These are phyloP conservation scores for Globisporangium carolinianum DNA, from an alignment of 352 stramenopile genomes.

Conservation along the genomic window DNA sequence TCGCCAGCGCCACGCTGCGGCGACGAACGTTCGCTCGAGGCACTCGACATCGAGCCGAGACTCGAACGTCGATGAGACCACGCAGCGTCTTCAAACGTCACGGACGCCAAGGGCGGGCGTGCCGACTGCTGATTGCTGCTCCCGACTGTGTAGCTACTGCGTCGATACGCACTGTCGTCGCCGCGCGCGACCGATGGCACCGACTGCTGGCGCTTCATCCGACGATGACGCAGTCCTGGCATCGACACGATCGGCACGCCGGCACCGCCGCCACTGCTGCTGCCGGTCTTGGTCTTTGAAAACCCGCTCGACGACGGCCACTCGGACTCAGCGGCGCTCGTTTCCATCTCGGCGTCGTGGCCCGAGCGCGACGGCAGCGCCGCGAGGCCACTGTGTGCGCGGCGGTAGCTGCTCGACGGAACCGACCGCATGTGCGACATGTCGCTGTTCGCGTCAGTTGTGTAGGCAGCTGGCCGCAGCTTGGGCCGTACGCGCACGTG, in stretches of 20 bases:
- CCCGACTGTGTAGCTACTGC: slow-evolving; percentile 16
- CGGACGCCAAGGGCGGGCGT: background rate
- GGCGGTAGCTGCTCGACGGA: slow-evolving; percentile 9
- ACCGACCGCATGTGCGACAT: slow-evolving; percentile 15
- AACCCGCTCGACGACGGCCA: slow-evolving; percentile 1
- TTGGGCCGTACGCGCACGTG: slow-evolving; percentile 64
- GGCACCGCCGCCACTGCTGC: background rate
- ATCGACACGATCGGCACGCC: slow-evolving; percentile 7
- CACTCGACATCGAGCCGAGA: slow-evolving; percentile 4
- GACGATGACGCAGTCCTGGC: slow-evolving; percentile 9
- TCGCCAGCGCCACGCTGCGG: background rate
- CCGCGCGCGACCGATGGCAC: slow-evolving; percentile 12
- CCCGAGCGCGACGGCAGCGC: background rate
- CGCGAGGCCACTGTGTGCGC: slow-evolving; percentile 6
- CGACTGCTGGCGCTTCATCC: slow-evolving; percentile 23
- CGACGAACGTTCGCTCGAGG: slow-evolving; percentile 1
- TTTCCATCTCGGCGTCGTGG: slow-evolving; percentile 3
- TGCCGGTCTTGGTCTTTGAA: slow-evolving; percentile 6
- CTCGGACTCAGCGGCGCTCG: slow-evolving; percentile 3
- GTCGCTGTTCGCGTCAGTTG: slow-evolving; percentile 8
- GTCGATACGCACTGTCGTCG: slow-evolving; percentile 8
- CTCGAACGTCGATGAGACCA: slow-evolving; percentile 3
- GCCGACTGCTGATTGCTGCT: background rate
- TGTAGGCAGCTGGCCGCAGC: slow-evolving; percentile 20
- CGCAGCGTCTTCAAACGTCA: slow-evolving; percentile 11